Conservation (phyloP, 2,329 filamentous ascomycete species). For the Calonectria leucothoes region DNA sequence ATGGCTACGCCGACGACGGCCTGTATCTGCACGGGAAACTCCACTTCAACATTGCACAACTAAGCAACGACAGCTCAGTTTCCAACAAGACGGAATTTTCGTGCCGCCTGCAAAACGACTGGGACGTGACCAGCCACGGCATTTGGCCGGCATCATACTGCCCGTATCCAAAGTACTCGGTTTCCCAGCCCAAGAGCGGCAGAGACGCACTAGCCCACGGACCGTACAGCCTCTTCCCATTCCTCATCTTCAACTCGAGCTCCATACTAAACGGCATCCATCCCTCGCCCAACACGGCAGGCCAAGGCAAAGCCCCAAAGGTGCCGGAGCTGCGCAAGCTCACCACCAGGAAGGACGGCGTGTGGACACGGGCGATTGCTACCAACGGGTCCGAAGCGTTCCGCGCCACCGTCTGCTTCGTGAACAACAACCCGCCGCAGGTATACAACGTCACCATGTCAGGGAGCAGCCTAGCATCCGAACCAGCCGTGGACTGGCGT, state of each 20-base stretch:
- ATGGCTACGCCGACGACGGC: background rate
- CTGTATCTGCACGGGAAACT: background rate
- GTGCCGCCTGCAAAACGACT: background rate
- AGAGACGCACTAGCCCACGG: background rate
- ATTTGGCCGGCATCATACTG: background rate
- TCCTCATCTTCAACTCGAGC: conserved; percentile 16
- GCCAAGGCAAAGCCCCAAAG: background rate
- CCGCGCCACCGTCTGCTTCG: background rate
- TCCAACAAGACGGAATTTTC: background rate
- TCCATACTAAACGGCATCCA: background rate
- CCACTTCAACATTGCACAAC: background rate
- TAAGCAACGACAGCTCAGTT: background rate
- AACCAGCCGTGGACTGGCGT: conserved; percentile 5
- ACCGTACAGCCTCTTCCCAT: background rate
- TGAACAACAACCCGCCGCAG: background rate
- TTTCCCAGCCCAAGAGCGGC: background rate
- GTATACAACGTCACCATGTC: conserved; percentile 24
- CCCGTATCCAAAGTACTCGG: background rate
- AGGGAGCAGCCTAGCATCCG: background rate
- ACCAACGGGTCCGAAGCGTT: fast-evolving
- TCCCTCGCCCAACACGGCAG: too few species aligned
- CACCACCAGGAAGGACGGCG: fast-evolving
- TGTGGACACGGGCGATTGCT: background rate
- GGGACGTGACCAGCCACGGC: background rate
- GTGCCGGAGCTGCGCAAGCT: background rate